Base-by-base conservation (phyloP, 768 basidiomycete species). In the Lyophyllum decastes region DNA sequence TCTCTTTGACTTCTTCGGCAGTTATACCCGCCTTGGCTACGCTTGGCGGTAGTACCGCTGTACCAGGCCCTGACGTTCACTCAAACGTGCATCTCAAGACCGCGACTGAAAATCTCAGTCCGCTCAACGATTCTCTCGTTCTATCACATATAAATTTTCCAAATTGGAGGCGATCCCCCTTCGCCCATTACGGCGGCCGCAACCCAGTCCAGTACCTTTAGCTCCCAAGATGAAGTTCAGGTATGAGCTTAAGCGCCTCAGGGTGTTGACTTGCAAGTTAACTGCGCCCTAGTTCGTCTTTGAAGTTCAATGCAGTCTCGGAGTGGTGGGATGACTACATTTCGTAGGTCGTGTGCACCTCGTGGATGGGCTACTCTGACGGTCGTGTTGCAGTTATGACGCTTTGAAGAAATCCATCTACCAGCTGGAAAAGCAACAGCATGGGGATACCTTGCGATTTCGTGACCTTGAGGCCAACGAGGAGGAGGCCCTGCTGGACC, bases 241-340 rank as follows among this genome's bases (percentile, higher is more conserved):
- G 85, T 85, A 59, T 55, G 70, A 27, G 24, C 45, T 24, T 34
- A 26, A 41, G 2, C 17, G 40, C 16, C 9, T 33, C 41, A 19
- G 49, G 25, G 4, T 7, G 30, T 17, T 46, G n/a, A n/a, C 45
- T 40, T 17, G 22, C 34, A 34, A 40, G 26, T 30, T 49, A 34
- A 58, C 55, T 33, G n/a, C 1, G 24, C 33, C 8, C 0, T 54
- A 92, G 90, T 65, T 90, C 90, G 30, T 90, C 92, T 9, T 82
- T 95, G 66, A 92, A 93, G 71, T 95, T 95, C 74, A 95, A 95
- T 64, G 90, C 92, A 2, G 89, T 94, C 24, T 79, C 92, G 0
- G 93, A 95, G 50, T 95, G 93, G 93, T 91, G 89, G 88, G 90
- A 93, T 60, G 88, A 94, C 49, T 95, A 95, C 69, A 92, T 95